Evolutionary conservation across 2,329 filamentous ascomycete genomes (phyloP).

Genomic region (Cordyceps militaris): DNA sequence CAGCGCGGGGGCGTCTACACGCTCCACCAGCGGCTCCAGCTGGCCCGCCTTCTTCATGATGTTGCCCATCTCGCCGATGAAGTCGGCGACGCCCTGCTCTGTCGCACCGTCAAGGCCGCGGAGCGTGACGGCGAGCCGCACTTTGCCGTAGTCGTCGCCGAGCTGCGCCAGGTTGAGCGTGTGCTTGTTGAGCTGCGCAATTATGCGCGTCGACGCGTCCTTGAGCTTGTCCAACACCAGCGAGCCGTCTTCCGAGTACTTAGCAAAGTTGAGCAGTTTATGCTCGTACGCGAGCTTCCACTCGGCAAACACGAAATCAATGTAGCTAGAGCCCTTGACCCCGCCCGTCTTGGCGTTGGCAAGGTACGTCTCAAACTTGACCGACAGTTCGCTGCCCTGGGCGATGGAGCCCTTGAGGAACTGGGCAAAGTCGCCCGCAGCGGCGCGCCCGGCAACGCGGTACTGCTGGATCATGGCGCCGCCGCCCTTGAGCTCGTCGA

Average conservation of each 20-base stretch:
- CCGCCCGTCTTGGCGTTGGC: neutral
- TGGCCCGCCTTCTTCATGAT: constrained; percentile 2
- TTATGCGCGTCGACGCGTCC: neutral
- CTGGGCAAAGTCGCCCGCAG: constrained; percentile 1
- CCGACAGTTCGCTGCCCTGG: neutral
- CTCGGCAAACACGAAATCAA: neutral
- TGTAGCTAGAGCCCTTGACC: constrained; percentile 2
- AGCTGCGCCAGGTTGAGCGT: constrained; percentile 4
- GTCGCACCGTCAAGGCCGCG: neutral
- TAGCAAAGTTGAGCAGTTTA: constrained; percentile 3
- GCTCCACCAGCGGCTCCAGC: neutral
- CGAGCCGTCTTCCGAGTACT: constrained; percentile 3
- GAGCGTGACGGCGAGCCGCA: constrained; percentile 1
- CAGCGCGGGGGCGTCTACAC: neutral
- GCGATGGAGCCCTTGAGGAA: neutral
- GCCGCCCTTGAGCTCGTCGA: neutral
- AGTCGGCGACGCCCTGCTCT: neutral
- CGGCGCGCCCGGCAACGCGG: neutral
- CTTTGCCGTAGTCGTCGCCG: neutral
- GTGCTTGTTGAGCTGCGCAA: constrained; percentile 11
- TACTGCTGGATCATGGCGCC: neutral
- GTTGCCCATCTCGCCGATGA: neutral
- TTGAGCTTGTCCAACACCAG: neutral
- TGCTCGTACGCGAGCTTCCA: constrained; percentile 1
- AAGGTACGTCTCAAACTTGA: constrained; percentile 5